A percentile compares a stretch with the other conserved stretches of the same genome.
phyloP scores from a whole-genome alignment of 2,329 filamentous ascomycete species.

The Bipolaris victoriae region DNA sequence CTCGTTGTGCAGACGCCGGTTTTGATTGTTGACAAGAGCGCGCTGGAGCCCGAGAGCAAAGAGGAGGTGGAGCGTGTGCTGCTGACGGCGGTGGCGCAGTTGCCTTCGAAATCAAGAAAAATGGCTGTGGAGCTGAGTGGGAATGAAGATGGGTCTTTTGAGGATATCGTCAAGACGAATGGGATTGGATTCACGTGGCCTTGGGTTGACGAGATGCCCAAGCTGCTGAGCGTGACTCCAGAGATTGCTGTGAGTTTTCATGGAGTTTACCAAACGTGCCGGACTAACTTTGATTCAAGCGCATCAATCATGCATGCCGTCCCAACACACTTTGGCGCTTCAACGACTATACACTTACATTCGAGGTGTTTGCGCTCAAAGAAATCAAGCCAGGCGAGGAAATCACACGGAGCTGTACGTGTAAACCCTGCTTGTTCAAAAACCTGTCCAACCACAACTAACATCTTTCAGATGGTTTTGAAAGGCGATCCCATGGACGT shows the following conservation, averaged over 20 bases:
- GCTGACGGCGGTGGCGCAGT: slow-evolving; percentile 28
- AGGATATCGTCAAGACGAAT: slow-evolving; percentile 37
- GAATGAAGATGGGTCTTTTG: slow-evolving; percentile 18
- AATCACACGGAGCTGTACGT: slow-evolving; percentile 40
- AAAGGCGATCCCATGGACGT: slow-evolving; percentile 18
- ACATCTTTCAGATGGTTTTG: slow-evolving; percentile 33
- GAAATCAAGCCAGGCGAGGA: slow-evolving; percentile 40
- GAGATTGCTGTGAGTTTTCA: slow-evolving; percentile 39
- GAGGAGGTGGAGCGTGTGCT: slow-evolving; percentile 21
- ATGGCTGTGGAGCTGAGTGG: slow-evolving; percentile 25
- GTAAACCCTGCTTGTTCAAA: not conserved
- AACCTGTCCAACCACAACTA: not conserved
- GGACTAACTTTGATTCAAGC: slow-evolving; percentile 22
- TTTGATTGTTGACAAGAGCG: slow-evolving; percentile 26
- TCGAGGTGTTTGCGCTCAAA: slow-evolving; percentile 37
- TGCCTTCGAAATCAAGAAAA: slow-evolving; percentile 28
- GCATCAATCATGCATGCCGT: slow-evolving; percentile 46
- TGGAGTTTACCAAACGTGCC: fast-evolving
- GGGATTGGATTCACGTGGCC: slow-evolving; percentile 29
- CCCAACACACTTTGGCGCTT: slow-evolving; percentile 45
- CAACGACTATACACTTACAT: slow-evolving; percentile 34
- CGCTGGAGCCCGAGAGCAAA: slow-evolving; percentile 16
- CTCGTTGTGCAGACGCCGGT: slow-evolving; percentile 35
- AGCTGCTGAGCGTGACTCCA: slow-evolving; percentile 33
- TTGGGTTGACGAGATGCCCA: slow-evolving; percentile 27